phyloP scores from a whole-genome alignment of 768 basidiomycete genomes.

The Cystobasidium onofrii region DNA sequence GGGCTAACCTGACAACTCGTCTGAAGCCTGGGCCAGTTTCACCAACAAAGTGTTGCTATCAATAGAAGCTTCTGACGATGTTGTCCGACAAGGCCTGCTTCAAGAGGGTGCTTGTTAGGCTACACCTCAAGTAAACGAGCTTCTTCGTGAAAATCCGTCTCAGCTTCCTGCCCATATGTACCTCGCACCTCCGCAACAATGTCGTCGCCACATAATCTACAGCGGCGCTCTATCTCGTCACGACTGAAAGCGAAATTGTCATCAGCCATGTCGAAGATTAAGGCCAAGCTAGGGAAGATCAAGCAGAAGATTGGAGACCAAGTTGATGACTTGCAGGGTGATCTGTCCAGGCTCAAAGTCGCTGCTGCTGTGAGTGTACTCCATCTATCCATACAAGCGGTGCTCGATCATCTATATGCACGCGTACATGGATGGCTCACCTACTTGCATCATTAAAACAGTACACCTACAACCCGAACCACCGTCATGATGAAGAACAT shows the following conservation, averaged over 20 bases:
- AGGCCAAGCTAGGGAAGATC: neutral
- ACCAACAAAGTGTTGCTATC: too few species aligned
- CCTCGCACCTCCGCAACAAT: neutral
- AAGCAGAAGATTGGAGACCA: neutral
- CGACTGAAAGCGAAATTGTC: neutral
- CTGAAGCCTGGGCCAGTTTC: too few species aligned
- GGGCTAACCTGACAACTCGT: too few species aligned
- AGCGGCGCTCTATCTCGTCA: neutral
- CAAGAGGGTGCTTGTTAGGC: too few species aligned
- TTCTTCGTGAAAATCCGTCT: too few species aligned
- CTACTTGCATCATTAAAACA: neutral
- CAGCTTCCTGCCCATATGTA: neutral
- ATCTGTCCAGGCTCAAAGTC: neutral
- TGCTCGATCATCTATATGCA: neutral
- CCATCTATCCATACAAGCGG: neutral
- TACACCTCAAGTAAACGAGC: too few species aligned
- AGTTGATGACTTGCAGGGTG: slow-evolving; percentile 15
- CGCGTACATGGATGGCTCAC: neutral
- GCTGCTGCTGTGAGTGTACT: slow-evolving; percentile 1
- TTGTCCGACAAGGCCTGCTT: too few species aligned
- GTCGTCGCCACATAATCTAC: neutral
- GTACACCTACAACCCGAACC: neutral
- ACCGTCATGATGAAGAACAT: slow-evolving; percentile 55
- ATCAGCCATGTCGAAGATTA: neutral
- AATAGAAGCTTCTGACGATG: too few species aligned